Evolutionary conservation across 352 stramenopile species (phyloP).

Genomic region (Phytophthora tentaculata): DNA sequence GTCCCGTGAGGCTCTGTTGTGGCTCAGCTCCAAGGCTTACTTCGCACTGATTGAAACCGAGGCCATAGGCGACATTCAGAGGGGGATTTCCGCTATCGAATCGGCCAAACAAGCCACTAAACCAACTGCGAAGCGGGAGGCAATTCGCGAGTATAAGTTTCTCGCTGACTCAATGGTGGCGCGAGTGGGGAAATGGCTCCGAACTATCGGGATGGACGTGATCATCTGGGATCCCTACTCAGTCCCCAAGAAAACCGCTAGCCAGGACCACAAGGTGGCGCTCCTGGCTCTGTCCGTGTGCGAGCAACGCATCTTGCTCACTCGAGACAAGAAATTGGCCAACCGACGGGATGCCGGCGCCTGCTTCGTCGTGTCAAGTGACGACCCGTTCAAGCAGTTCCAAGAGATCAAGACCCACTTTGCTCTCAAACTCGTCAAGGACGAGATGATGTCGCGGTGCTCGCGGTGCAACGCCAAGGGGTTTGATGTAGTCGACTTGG

Average conservation of each 20-base stretch:
- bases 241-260: conserved; percentile 34
- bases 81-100: conserved; percentile 28
- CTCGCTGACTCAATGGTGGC: conserved; percentile 80
- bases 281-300: conserved; percentile 54
- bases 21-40: conserved; percentile 46
- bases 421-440: conserved; percentile 58
- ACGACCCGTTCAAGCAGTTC: conserved; percentile 76
- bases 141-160: conserved; percentile 59
- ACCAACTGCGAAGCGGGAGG: neutral
- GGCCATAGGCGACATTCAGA: conserved; percentile 45
- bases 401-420: conserved; percentile 82
- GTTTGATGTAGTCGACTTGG: conserved; percentile 57
- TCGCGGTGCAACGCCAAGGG: conserved; percentile 73
- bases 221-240: conserved; percentile 64
- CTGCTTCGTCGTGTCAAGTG: conserved; percentile 78
- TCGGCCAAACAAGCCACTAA: neutral
- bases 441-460: conserved; percentile 82
- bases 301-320: conserved; percentile 80
- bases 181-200: conserved; percentile 77
- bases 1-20: conserved; percentile 49
- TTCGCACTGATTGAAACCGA: conserved; percentile 50
- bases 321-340: conserved; percentile 76
- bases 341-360: conserved; percentile 68
- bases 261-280: conserved; percentile 50
- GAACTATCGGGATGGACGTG: conserved; percentile 78